phyloP scores from a whole-genome alignment of 2,329 filamentous ascomycete genomes.

The Aspergillus udagawae region DNA sequence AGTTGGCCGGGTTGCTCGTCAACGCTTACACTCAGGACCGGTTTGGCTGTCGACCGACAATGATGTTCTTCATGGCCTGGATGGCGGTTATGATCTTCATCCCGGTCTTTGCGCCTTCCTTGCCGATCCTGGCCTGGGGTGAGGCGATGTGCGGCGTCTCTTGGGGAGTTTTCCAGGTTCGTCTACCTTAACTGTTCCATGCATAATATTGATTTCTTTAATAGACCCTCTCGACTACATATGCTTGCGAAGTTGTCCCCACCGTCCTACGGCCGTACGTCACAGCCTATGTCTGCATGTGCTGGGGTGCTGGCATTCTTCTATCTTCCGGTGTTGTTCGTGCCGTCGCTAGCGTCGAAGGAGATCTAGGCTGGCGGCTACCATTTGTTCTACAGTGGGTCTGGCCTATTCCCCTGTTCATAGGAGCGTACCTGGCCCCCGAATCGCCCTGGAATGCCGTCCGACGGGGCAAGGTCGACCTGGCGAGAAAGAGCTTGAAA shows the following conservation, averaged over 20 bases:
- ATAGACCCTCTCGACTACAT: conserved; percentile 13
- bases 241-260: conserved; percentile 30
- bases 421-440: conserved; percentile 26
- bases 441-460: conserved; percentile 31
- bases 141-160: conserved; percentile 8
- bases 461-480: conserved; percentile 3
- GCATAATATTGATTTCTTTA: background rate
- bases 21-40: conserved; percentile 22
- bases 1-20: conserved; percentile 19
- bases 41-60: conserved; percentile 21
- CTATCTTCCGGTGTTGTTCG: conserved; percentile 23
- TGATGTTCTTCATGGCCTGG: conserved; percentile 14
- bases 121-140: conserved; percentile 4
- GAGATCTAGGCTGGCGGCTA: conserved; percentile 15
- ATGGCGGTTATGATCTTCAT: conserved; percentile 14
- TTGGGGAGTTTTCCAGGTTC: conserved; percentile 11
- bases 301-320: conserved; percentile 24
- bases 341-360: conserved; percentile 13
- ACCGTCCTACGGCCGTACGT: conserved; percentile 27
- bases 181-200: background rate
- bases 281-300: conserved; percentile 25
- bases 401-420: conserved; percentile 19
- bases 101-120: conserved; percentile 9
- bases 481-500: background rate
- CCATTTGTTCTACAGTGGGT: conserved; percentile 17